Percentiles rank a stretch among this genome's conserved stretches.
Evolutionary conservation across 768 basidiomycete species (phyloP).

Genomic region (Rhizopogon vulgaris): DNA sequence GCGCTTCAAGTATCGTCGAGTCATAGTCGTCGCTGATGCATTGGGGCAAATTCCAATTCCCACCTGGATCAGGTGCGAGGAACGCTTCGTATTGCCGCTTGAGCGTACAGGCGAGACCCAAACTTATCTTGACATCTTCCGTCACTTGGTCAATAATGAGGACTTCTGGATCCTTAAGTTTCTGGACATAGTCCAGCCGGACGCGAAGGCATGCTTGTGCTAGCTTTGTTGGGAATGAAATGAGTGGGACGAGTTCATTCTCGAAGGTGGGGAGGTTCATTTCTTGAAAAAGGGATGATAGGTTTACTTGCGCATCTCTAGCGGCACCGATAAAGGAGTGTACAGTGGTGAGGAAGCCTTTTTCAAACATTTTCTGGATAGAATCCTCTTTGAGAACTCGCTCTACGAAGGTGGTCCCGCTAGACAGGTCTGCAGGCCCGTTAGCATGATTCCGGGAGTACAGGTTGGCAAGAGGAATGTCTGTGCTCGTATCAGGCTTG

Average conservation of each 20-base stretch:
- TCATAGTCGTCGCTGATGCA: slow-evolving; percentile 93
- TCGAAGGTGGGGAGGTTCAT: slow-evolving; percentile 93
- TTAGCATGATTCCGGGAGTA: slow-evolving; percentile 23
- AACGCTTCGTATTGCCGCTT: slow-evolving; percentile 94
- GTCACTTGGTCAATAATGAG: slow-evolving; percentile 92
- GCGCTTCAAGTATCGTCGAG: slow-evolving; percentile 76
- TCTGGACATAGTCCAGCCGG: slow-evolving; percentile 82
- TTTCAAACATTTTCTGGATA: slow-evolving; percentile 92
- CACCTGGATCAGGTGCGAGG: slow-evolving; percentile 76
- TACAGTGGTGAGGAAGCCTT: slow-evolving; percentile 81
- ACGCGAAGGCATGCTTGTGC: slow-evolving; percentile 88
- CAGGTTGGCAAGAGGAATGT: slow-evolving; percentile 37
- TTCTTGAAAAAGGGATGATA: slow-evolving; percentile 67
- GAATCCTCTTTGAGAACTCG: slow-evolving; percentile 92
- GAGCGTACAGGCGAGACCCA: slow-evolving; percentile 90
- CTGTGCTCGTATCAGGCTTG: slow-evolving; percentile 65
- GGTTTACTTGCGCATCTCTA: slow-evolving; percentile 80
- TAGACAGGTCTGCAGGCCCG: slow-evolving; percentile 42
- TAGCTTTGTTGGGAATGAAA: slow-evolving; percentile 94
- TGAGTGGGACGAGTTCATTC: slow-evolving; percentile 81
- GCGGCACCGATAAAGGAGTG: slow-evolving; percentile 81
- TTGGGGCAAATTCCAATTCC: slow-evolving; percentile 83
- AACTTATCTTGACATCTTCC: slow-evolving; percentile 85
- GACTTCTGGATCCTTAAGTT: slow-evolving; percentile 81
- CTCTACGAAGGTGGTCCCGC: slow-evolving; percentile 87